Percentiles rank a stretch among this genome's conserved stretches.
Evolutionary conservation across 2,329 filamentous ascomycete species (phyloP).

Genomic region (Ophiostoma montium): DNA sequence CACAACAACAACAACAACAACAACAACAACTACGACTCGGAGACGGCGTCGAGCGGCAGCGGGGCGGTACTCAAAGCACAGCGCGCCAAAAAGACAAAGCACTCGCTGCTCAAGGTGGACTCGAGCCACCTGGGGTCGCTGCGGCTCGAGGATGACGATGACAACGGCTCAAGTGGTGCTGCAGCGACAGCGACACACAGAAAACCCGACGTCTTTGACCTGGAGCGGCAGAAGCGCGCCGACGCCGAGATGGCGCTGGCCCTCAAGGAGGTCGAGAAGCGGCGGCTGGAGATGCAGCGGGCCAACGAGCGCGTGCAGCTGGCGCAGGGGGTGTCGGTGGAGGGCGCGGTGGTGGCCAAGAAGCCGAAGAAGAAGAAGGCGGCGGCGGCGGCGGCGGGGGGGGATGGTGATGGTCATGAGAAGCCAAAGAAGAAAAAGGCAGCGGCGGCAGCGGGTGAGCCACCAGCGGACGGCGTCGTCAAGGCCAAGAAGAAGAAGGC

Average conservation of each 20-base stretch:
- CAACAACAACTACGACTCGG: slow-evolving; percentile 39
- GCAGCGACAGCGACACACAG: slow-evolving; percentile 11
- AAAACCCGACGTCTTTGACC: slow-evolving; percentile 30
- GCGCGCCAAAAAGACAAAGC: slow-evolving; percentile 38
- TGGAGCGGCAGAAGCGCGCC: slow-evolving; percentile 56
- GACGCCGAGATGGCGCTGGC: slow-evolving; percentile 82
- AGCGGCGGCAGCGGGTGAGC: slow-evolving; percentile 6
- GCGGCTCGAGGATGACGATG: slow-evolving; percentile 37
- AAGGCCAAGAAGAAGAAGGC: slow-evolving; percentile 20
- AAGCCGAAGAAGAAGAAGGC: slow-evolving; percentile 55
- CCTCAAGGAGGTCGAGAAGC: slow-evolving; percentile 73
- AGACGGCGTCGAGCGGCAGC: slow-evolving; percentile 31
- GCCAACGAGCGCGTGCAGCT: slow-evolving; percentile 62
- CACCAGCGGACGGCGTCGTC: slow-evolving; percentile 7
- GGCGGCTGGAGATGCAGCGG: slow-evolving; percentile 79
- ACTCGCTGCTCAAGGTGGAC: slow-evolving; percentile 65
- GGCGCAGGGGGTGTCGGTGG: slow-evolving; percentile 50
- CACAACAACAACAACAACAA: slow-evolving; percentile 40
- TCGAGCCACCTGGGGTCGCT: slow-evolving; percentile 67
- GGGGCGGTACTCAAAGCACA: slow-evolving; percentile 10
- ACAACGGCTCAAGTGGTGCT: slow-evolving; percentile 15
- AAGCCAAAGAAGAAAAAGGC: slow-evolving; percentile 24
- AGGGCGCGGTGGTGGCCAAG: slow-evolving; percentile 53
- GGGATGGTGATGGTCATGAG: slow-evolving; percentile 45
- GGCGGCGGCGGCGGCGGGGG: slow-evolving; percentile 42